Percentiles rank a stretch among this genome's conserved stretches.
Evolutionary conservation across 768 basidiomycete genomes (phyloP).

Genomic region (Chiua virens): DNA sequence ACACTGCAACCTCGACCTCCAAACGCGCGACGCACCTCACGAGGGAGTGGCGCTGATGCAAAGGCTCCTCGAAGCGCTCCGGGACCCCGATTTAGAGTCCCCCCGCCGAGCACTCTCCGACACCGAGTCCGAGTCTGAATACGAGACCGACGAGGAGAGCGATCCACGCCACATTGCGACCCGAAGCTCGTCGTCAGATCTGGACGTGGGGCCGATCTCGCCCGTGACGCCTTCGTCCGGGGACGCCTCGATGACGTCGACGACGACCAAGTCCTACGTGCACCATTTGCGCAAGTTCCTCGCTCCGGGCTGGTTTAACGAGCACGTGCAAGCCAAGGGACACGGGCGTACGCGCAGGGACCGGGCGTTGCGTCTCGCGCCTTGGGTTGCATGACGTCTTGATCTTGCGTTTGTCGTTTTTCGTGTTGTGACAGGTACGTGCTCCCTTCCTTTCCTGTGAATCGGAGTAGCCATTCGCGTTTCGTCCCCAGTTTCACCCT

Average conservation of each 20-base stretch:
- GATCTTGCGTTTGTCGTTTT: too few species aligned
- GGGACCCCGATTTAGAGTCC: conserved; percentile 9
- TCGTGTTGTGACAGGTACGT: too few species aligned
- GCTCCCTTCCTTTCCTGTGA: too few species aligned
- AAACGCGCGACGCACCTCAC: too few species aligned
- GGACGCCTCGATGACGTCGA: neutral
- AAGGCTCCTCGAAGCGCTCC: conserved; percentile 8
- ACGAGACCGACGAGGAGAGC: neutral
- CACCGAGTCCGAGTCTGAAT: neutral
- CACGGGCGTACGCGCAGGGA: conserved; percentile 4
- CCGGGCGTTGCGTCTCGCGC: too few species aligned
- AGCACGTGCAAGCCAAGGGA: neutral
- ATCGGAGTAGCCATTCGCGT: too few species aligned
- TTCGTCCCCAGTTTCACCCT: too few species aligned
- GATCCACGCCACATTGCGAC: neutral
- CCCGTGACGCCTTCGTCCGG: conserved; percentile 10
- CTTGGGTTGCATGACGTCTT: too few species aligned
- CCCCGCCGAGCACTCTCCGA: conserved; percentile 7
- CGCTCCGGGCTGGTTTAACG: neutral
- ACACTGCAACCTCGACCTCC: too few species aligned
- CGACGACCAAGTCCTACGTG: neutral
- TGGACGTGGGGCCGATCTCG: too few species aligned
- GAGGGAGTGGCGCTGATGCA: conserved; percentile 14
- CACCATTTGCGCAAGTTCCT: neutral
- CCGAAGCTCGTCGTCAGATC: neutral